A percentile compares a stretch with the other conserved stretches of the same genome.
Conservation (phyloP, 1,139 yeast species). For the Candida sanyaensis region DNA sequence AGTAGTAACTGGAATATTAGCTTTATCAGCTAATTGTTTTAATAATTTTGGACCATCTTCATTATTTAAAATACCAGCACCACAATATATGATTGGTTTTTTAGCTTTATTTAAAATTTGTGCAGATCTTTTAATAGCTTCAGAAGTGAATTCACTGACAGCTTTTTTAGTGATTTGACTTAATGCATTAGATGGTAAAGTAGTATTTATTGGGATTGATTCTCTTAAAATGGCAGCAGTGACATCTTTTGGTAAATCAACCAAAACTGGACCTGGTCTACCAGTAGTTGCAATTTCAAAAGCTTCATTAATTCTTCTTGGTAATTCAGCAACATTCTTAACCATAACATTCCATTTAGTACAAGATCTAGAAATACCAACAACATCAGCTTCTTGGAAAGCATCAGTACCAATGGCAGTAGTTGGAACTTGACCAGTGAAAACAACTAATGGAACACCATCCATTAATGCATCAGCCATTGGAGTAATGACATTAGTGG, state of each 20-base stretch:
- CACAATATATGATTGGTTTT: constrained; percentile 86
- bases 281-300: constrained; percentile 96
- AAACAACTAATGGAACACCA: constrained; percentile 97
- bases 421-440: constrained; percentile 97
- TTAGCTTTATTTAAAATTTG: constrained; percentile 77
- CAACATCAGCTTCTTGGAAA: constrained; percentile 97
- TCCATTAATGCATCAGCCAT: constrained; percentile 97
- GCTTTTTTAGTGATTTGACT: constrained; percentile 70
- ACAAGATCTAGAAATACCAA: constrained; percentile 95
- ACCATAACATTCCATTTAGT: constrained; percentile 99
- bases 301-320: constrained; percentile 95
- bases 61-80: constrained; percentile 83
- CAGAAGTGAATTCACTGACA: constrained; percentile 74
- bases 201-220: constrained; percentile 82
- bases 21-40: constrained; percentile 86
- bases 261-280: constrained; percentile 97
- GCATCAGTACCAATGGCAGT: constrained; percentile 97
- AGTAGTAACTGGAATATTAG: constrained; percentile 93
- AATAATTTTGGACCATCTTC: constrained; percentile 79
- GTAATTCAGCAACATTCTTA: constrained; percentile 88
- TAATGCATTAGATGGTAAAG: constrained; percentile 82
- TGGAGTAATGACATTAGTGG: constrained; percentile 95
- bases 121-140: constrained; percentile 78
- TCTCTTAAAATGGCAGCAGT: constrained; percentile 87
- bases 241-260: constrained; percentile 96